phyloP scores from a whole-genome alignment of 441 rosid genomes.

The Theobroma grandiflorum region DNA sequence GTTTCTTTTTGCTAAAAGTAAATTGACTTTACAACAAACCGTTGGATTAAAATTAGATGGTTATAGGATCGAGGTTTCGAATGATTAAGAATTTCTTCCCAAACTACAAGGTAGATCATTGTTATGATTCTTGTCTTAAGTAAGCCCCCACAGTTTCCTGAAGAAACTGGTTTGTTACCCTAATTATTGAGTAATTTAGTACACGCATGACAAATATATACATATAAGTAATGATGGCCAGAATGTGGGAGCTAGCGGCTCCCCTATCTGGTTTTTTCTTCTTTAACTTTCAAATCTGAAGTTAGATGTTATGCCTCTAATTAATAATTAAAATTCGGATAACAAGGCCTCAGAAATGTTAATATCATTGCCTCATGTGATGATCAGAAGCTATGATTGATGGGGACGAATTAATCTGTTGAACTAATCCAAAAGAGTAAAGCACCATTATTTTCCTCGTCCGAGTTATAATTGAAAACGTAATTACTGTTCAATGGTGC shows the following conservation, averaged over 20 bases:
- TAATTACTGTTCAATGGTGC: no score
- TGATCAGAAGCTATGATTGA: neutral
- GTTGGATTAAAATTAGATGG: neutral
- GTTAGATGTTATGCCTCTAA: neutral
- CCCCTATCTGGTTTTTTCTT: neutral
- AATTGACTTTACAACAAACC: neutral
- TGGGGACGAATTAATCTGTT: neutral
- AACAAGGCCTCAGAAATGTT: neutral
- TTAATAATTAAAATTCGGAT: neutral
- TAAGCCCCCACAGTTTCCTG: neutral
- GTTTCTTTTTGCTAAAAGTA: neutral
- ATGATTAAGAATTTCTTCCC: neutral
- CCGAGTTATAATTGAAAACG: no score
- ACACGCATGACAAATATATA: neutral
- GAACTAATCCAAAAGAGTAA: neutral
- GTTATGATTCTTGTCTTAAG: conserved; percentile 8
- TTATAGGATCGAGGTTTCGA: neutral
- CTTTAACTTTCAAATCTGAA: neutral
- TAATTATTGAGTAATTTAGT: neutral
- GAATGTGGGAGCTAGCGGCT: neutral
- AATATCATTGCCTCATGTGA: neutral
- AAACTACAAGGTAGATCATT: neutral
- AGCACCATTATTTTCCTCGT: no score
- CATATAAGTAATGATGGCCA: neutral
- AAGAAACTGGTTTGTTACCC: neutral